These are phyloP conservation scores for Globisporangium megalacanthum DNA, from an alignment of 352 stramenopile genomes.

Conservation along the genomic window DNA sequence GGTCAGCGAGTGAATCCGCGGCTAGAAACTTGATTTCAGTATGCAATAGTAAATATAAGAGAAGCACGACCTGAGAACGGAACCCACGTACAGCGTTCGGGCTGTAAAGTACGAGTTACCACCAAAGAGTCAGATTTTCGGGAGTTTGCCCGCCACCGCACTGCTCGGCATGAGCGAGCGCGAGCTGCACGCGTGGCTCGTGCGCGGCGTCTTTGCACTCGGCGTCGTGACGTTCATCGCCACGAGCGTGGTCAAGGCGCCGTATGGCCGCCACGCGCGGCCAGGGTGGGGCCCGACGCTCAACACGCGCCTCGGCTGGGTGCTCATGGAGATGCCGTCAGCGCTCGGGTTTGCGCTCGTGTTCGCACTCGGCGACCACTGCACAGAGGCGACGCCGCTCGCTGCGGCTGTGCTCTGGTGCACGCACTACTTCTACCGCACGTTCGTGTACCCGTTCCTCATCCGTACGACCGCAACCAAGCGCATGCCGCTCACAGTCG, in stretches of 20 bases:
- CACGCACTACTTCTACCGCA: constrained; percentile 63
- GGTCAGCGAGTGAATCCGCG: too few relatives aligned
- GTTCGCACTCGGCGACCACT: constrained; percentile 37
- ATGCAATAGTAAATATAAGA: too few relatives aligned
- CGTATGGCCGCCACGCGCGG: constrained; percentile 53
- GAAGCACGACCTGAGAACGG: too few relatives aligned
- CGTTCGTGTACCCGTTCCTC: constrained; percentile 67
- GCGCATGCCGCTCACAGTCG: constrained; percentile 53
- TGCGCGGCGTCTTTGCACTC: constrained; percentile 45
- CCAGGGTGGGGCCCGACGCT: constrained; percentile 53
- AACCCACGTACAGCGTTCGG: too few relatives aligned
- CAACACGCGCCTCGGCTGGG: constrained; percentile 52
- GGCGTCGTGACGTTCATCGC: constrained; percentile 41
- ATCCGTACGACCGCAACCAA: constrained; percentile 48
- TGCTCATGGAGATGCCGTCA: constrained; percentile 69
- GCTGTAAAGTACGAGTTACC: too few relatives aligned
- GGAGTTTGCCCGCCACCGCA: constrained; percentile 11
- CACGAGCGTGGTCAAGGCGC: constrained; percentile 51
- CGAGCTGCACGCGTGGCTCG: constrained; percentile 49
- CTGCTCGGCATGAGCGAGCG: constrained; percentile 25
- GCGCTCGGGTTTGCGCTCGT: constrained; percentile 54
- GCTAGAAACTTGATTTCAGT: too few relatives aligned
- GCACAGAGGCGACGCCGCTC: constrained; percentile 29
- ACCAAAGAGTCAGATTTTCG: too few relatives aligned
- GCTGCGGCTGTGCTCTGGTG: constrained; percentile 51